Evolutionary conservation across 495 filamentous ascomycete species (phyloP), one percentile per base, ranked within the genome.

Genomic region (Penicillium coprophilum): DNA sequence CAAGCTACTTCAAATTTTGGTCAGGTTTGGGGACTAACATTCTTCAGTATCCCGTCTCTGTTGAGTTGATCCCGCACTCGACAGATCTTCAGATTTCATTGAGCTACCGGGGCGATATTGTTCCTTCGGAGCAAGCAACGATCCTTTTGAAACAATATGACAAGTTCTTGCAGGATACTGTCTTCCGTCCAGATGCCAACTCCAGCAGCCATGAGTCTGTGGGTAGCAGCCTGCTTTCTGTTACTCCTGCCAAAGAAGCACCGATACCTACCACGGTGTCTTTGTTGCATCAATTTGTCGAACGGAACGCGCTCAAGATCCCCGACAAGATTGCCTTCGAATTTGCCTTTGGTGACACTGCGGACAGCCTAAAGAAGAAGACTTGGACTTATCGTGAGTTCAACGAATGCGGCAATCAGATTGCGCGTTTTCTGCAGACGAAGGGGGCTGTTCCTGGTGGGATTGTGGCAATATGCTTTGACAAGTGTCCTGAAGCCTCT

Each of bases 61-160:
- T 95, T 6, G 90, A 95, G 67, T 65, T 92, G 15, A 82, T 90
- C 48, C 82, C 84, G 6, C 59, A 64, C 4, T 40, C 50, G 3
- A 66, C 63, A 1, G 72, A 71, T 2, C 66, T 93, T 8, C 63
- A 73, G 10, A 69, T 90, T 8, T 80, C 81, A 20, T 61, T 91
- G 31, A 89, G 84, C n/a, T 85, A 84, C 58, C 75, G 77, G 53
- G 69, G 77, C 32, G 73, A 83, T 55, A 57, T 86, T 5, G 58
- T 95, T 19, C 87, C 90, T 1, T 30, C 45, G 13, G 72, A 83
- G 45, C 90, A 93, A 57, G 87, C 85, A 4, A 48, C 61, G 12
- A 43, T 70, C 5, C 62, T 75, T 13, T 44, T 77, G 36, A 47
- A 57, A 7, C 74, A 77, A 28, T 69, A 73, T 43, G 64, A 70